Percentiles rank a stretch among this genome's conserved stretches.
Conservation (phyloP, 2,329 filamentous ascomycete genomes). For the Madurella fahalii region DNA sequence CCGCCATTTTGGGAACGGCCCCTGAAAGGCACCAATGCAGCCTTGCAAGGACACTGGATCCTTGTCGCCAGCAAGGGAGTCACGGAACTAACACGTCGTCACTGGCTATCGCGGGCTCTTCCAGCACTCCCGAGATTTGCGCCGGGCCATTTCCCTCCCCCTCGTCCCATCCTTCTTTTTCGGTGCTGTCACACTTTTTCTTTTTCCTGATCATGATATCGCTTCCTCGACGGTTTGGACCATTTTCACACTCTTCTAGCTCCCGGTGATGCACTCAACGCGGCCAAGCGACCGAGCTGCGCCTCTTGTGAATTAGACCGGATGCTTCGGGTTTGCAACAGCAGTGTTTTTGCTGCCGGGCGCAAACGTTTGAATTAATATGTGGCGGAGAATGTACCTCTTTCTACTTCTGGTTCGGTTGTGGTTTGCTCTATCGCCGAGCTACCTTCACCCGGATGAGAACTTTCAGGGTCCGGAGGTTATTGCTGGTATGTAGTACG, state of each 20-base stretch:
- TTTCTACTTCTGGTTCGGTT: slow-evolving; percentile 80
- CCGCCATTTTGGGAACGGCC: neutral
- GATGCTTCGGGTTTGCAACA: slow-evolving; percentile 25
- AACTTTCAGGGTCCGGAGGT: slow-evolving; percentile 98
- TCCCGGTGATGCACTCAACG: slow-evolving; percentile 21
- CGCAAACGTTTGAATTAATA: slow-evolving; percentile 38
- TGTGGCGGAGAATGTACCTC: slow-evolving; percentile 91
- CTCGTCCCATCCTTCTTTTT: slow-evolving; percentile 13
- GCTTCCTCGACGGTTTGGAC: slow-evolving; percentile 1
- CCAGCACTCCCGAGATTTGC: slow-evolving; percentile 14
- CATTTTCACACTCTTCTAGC: neutral
- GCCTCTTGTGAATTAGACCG: slow-evolving; percentile 11
- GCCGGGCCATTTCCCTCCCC: slow-evolving; percentile 10
- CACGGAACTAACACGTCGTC: slow-evolving; percentile 14
- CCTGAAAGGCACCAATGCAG: slow-evolving; percentile 7
- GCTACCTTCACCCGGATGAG: slow-evolving; percentile 97
- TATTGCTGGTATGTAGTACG: slow-evolving; percentile 68
- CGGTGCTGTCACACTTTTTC: neutral
- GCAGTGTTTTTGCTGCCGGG: slow-evolving; percentile 16
- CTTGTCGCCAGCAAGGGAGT: slow-evolving; percentile 9
- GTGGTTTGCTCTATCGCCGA: slow-evolving; percentile 90
- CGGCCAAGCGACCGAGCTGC: slow-evolving; percentile 11
- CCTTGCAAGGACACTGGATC: slow-evolving; percentile 3
- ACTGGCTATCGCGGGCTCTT: slow-evolving; percentile 6
- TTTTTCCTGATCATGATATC: slow-evolving; percentile 17